Evolutionary conservation across 441 rosid genomes (phyloP), one percentile per base, ranked within the genome.

Genomic region (Viola pubescens): DNA sequence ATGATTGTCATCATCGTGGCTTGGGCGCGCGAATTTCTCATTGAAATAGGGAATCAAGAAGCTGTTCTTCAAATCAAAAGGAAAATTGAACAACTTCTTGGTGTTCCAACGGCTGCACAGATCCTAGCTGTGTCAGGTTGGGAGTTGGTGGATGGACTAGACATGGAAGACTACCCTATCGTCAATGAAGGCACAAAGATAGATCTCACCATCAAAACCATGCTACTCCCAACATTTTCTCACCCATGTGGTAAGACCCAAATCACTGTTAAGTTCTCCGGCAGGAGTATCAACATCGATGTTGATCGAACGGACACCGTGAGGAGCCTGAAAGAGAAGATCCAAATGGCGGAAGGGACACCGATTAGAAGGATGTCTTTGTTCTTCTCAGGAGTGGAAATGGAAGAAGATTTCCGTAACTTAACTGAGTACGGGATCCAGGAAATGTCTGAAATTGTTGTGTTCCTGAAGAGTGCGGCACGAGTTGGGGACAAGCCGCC

Each of bases 121-220:
- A 71, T 77, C 11, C 92, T 91, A 5, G 56, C 85, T 1, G 82
- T 86, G 1, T 79, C 43, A 4, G 87, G 84, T 38, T 86, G 94
- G 96, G 96, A 91, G 48, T 78, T 88, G 4, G 50, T 88, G 3
- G 95, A 91, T 60, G 96, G 91, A 34, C 81, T 91, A 0, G 98
- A 88, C 78, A 79, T 91, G 74, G 95, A 82, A 54, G 91, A 88
- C 61, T 88, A 88, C 50, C 96, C 98, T 3, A 85, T 85, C 52
- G 75, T 85, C 68, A 61, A 53, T 12, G 76, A 85, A 16, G 91
- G 87, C 37, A 79, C 95, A 8, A 87, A 61, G 62, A 82, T 89
- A 42, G 82, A 87, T 64, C 94, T 91, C 62, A 77, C 80, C 50
- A 40, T 79, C 48, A 75, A 75, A 54, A 73, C 87, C 0, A 37